A percentile compares a stretch with the other conserved stretches of the same genome.
Evolutionary conservation across 345 rosid genomes (phyloP).

Genomic region (Euphorbia peplus): DNA sequence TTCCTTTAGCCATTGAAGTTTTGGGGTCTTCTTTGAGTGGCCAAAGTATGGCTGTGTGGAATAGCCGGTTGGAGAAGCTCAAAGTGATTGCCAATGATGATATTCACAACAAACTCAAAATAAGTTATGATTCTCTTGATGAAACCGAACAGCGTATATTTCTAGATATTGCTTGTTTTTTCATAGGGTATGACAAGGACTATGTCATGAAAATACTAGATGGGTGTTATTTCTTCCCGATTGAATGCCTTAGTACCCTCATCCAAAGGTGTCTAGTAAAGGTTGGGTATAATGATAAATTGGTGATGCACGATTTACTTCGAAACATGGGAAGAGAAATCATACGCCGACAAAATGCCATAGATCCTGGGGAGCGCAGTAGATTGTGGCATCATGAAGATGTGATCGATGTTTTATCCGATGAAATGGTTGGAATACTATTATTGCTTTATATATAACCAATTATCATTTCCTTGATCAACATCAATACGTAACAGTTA

Average conservation of each 20-base stretch:
- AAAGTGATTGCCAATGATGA: conserved; percentile 11
- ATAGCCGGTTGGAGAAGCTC: conserved; percentile 11
- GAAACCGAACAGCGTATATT: conserved; percentile 13
- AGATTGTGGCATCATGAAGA: conserved; percentile 27
- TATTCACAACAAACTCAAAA: conserved; percentile 10
- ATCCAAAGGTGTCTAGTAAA: conserved; percentile 5
- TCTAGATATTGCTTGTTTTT: conserved; percentile 31
- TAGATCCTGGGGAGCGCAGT: conserved; percentile 16
- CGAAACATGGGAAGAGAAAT: conserved; percentile 27
- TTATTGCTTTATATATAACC: too few relatives aligned
- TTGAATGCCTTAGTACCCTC: conserved; percentile 10
- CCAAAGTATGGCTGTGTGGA: conserved; percentile 11
- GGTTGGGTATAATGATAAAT: neutral
- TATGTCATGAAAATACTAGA: conserved; percentile 13
- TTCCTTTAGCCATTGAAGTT: conserved; percentile 15
- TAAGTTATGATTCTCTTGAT: conserved; percentile 21
- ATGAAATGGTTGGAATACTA: conserved; percentile 15
- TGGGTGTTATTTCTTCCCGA: conserved; percentile 10
- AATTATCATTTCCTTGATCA: too few relatives aligned
- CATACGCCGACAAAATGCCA: conserved; percentile 11
- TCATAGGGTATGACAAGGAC: conserved; percentile 6
- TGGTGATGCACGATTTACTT: conserved; percentile 18
- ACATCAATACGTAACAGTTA: neutral
- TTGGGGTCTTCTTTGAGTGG: conserved; percentile 19
- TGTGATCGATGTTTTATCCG: conserved; percentile 9